Base-by-base conservation (phyloP, 1,284 basidiomycete genomes). In the Ceratobasidium sp. region DNA sequence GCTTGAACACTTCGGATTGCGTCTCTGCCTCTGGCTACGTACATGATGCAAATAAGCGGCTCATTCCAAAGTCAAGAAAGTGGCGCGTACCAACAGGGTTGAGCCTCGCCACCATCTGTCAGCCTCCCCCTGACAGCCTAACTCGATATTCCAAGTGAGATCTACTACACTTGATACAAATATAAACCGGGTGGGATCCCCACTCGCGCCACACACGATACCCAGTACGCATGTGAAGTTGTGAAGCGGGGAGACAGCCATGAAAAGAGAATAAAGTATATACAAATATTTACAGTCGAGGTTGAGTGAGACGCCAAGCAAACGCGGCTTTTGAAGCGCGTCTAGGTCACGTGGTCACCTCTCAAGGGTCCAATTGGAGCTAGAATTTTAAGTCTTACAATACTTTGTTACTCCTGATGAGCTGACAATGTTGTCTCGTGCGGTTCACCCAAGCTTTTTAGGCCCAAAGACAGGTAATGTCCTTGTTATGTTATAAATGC, bases 71-170 rank as follows among this genome's bases (percentile, higher is more conserved):
- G 39, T 14, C 16, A 24, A 53, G 41, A 56, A 16, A 37, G n/a
- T 41, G 27, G 27, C 6, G 14, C 68, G 16, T 49, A 71, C 68
- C 53, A 71, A 16, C 11, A 56, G 41, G 29, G 14, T 37, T 9
- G 68, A 43, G 24, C 68, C 68, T 49, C 68, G 11, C 68, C 68
- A 71, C 68, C 68, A 71, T 14, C 68, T 54, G 43, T 71, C 68
- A 31, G 39, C 31, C 3, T n/a, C 68, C 13, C 68, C 68, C 29
- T 71, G 68, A 43, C 56, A 71, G 37, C 68, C 68, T 29, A 71
- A 43, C 46, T 71, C 68, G 29, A 71, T 43, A 49, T 71, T 71
- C 68, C 53, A 71, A 16, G 54, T 71, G 34, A 56, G 39, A 43
- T 71, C 56, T n/a, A 71, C 68, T 19, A 71, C 68, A n/a, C 19